A percentile compares a stretch with the other conserved stretches of the same genome.
Evolutionary conservation across 202 grass and related monocot genomes (phyloP).

Genomic region (Panicum virgatum): DNA sequence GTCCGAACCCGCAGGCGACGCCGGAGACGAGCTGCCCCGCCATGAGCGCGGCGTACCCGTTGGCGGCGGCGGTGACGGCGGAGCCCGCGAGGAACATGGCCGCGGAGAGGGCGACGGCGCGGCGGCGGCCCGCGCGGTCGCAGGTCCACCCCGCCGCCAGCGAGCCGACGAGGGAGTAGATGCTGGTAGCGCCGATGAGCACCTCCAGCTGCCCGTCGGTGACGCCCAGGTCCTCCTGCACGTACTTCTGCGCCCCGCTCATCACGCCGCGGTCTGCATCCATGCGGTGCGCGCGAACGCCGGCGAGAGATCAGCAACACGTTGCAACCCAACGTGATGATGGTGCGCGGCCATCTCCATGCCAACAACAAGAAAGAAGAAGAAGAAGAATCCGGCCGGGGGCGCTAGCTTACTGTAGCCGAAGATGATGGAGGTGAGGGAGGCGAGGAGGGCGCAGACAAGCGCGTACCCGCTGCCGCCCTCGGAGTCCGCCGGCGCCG

Average conservation of each 20-base stretch:
- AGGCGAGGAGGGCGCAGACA: constrained; percentile 56
- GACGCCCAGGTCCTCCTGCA: constrained; percentile 61
- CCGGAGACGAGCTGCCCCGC: constrained; percentile 52
- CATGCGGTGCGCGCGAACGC: background rate
- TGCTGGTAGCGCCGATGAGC: constrained; percentile 66
- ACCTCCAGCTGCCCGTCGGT: constrained; percentile 74
- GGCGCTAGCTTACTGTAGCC: constrained; percentile 50
- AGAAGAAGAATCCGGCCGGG: background rate
- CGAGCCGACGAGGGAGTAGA: constrained; percentile 73
- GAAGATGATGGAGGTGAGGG: constrained; percentile 56
- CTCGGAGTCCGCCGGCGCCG: background rate
- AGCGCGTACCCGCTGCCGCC: constrained; percentile 45
- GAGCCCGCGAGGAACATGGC: constrained; percentile 78
- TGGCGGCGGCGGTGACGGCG: constrained; percentile 52
- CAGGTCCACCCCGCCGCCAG: constrained; percentile 69
- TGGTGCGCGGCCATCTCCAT: too few relatives aligned
- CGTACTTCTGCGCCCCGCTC: constrained; percentile 76
- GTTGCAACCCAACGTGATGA: background rate
- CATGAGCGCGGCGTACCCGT: constrained; percentile 68
- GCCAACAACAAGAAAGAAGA: background rate
- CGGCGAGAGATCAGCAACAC: background rate
- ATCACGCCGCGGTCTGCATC: constrained; percentile 75
- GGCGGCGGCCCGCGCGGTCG: constrained; percentile 59
- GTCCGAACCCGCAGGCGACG: constrained; percentile 61
- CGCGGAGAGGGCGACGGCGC: constrained; percentile 58